Conservation (phyloP, 2,329 filamentous ascomycete species). For the Aspergillus bombycis region DNA sequence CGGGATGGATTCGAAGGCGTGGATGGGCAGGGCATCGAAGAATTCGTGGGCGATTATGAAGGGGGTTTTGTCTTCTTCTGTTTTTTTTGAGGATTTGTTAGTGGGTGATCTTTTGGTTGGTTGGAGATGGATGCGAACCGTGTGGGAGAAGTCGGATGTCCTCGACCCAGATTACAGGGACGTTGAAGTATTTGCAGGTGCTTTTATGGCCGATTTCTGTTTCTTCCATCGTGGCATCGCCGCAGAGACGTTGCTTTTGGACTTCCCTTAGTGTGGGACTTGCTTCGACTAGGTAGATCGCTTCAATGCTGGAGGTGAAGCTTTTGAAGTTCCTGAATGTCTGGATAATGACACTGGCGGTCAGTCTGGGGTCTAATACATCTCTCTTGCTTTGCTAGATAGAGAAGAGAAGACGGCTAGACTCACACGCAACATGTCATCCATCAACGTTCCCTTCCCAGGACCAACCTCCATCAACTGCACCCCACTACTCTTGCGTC, state of each 20-base stretch:
- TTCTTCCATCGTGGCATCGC: conserved; percentile 68
- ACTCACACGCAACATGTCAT: conserved; percentile 85
- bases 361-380: conserved; percentile 8
- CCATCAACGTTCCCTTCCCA: conserved; percentile 93
- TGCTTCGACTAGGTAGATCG: conserved; percentile 95
- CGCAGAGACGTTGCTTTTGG: conserved; percentile 83
- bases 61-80: conserved; percentile 71
- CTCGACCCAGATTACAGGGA: conserved; percentile 88
- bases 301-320: conserved; percentile 75
- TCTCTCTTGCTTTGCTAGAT: background rate
- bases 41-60: conserved; percentile 98
- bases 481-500: conserved; percentile 70
- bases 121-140: conserved; percentile 43
- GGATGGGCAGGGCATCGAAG: conserved; percentile 96
- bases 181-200: conserved; percentile 71
- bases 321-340: conserved; percentile 82
- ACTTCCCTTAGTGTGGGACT: conserved; percentile 74
- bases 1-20: conserved; percentile 82
- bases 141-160: conserved; percentile 81
- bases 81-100: background rate
- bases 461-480: conserved; percentile 94
- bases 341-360: conserved; percentile 46
- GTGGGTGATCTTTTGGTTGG: background rate
- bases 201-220: conserved; percentile 75
- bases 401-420: background rate